Percentiles rank a stretch among this genome's conserved stretches.
Conservation (phyloP, 495 filamentous ascomycete genomes). For the Eremomyces bilateralis region DNA sequence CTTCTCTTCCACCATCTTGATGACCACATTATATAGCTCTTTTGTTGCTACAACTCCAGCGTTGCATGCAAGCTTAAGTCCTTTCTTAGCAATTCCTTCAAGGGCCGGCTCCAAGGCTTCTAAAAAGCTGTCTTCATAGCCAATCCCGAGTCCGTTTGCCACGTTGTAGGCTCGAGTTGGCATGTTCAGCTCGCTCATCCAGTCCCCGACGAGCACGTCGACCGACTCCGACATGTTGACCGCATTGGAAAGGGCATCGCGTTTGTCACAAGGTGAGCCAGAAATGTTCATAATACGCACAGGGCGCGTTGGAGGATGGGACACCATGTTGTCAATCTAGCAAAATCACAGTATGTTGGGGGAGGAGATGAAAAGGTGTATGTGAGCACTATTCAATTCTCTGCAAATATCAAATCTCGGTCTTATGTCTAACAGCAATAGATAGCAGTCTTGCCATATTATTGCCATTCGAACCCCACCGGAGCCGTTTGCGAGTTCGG, state of each 20-base stretch:
- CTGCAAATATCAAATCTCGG: too few species aligned
- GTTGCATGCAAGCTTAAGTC: conserved; percentile 9
- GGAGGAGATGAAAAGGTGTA: too few species aligned
- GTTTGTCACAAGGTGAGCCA: background rate
- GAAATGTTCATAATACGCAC: too few species aligned
- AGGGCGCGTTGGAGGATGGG: too few species aligned
- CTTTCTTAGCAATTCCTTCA: conserved; percentile 6
- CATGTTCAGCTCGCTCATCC: conserved; percentile 12
- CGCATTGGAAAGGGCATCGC: background rate
- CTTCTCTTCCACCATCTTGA: conserved; percentile 7
- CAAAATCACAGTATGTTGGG: too few species aligned
- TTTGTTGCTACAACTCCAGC: conserved; percentile 9
- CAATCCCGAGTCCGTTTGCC: conserved; percentile 7
- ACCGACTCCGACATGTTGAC: too few species aligned
- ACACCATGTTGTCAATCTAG: too few species aligned
- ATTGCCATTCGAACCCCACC: too few species aligned
- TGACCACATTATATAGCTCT: conserved; percentile 6
- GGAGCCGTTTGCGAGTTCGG: too few species aligned
- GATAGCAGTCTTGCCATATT: too few species aligned
- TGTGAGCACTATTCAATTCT: too few species aligned
- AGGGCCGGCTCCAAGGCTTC: conserved; percentile 11
- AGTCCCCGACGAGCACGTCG: conserved; percentile 6
- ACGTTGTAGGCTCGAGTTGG: conserved; percentile 10
- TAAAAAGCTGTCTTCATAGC: conserved; percentile 9
- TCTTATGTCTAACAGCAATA: too few species aligned